Percentiles rank a stretch among this genome's conserved stretches.
phyloP scores from a whole-genome alignment of 192 early-diverging fungal species.

The Lobosporangium transversale region DNA sequence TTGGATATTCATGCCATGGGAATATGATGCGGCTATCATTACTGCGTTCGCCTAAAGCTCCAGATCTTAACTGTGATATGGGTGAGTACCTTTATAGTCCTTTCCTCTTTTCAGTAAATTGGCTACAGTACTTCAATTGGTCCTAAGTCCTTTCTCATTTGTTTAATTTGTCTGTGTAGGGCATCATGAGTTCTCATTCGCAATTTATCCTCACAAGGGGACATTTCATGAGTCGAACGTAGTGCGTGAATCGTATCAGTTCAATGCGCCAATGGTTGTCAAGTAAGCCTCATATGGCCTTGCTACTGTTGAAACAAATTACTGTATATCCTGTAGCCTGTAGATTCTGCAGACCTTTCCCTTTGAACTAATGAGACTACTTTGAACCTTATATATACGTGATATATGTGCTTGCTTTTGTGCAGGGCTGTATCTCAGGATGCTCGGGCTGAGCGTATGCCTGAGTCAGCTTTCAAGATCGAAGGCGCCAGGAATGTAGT shows the following conservation, averaged over 20 bases:
- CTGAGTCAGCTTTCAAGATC: slow-evolving; percentile 54
- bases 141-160: not conserved
- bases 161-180: slow-evolving; percentile 65
- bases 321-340: too few relatives aligned
- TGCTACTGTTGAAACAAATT: too few relatives aligned
- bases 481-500: slow-evolving; percentile 77
- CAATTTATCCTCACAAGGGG: slow-evolving; percentile 88
- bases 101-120: not conserved
- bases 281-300: slow-evolving; percentile 34
- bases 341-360: not conserved
- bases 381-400: too few relatives aligned
- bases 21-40: slow-evolving; percentile 87
- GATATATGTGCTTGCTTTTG: not conserved
- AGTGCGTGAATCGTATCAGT: slow-evolving; percentile 88
- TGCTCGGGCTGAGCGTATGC: not conserved
- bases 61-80: slow-evolving; percentile 74
- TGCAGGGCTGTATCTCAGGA: slow-evolving; percentile 25
- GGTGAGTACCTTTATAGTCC: slow-evolving; percentile 33
- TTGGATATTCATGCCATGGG: slow-evolving; percentile 87
- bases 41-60: slow-evolving; percentile 89
- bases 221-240: slow-evolving; percentile 86
- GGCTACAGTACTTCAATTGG: not conserved
- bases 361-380: too few relatives aligned
- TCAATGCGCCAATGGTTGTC: slow-evolving; percentile 83
- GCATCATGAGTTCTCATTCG: slow-evolving; percentile 87